A percentile compares a stretch with the other conserved stretches of the same genome.
These are phyloP conservation scores for Protomyces gravidus DNA, from an alignment of 1,139 yeast species.

Conservation along the genomic window DNA sequence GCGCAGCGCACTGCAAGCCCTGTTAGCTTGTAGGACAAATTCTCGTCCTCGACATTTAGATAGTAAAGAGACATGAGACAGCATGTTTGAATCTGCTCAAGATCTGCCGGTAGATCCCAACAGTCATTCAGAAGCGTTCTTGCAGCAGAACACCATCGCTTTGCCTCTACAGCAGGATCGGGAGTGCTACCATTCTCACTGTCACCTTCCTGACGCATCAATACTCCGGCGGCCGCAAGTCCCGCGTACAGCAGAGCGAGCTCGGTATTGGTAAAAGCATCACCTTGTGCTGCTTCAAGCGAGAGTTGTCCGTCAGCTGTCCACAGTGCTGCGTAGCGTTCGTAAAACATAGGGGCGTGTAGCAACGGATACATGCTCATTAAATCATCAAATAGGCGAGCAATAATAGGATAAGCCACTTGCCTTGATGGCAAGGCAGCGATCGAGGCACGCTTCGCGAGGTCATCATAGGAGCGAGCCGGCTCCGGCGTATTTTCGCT, in stretches of 20 bases:
- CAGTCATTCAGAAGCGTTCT: constrained; percentile 2
- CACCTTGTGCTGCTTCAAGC: constrained; percentile 1
- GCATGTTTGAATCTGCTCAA: constrained; percentile 12
- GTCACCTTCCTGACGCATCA: neutral
- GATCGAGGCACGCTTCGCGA: neutral
- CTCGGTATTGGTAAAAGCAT: constrained; percentile 8
- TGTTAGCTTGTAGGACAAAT: constrained; percentile 12
- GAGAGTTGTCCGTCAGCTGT: neutral
- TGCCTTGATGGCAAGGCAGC: constrained; percentile 3
- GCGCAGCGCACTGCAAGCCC: constrained; percentile 18
- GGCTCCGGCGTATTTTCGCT: neutral
- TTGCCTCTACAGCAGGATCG: constrained; percentile 2
- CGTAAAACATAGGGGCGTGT: constrained; percentile 22
- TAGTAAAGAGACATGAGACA: constrained; percentile 6
- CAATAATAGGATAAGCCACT: constrained; percentile 3
- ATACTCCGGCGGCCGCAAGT: constrained; percentile 11
- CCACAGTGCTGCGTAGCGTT: constrained; percentile 14
- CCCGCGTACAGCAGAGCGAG: constrained; percentile 17
- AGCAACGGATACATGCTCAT: constrained; percentile 21
- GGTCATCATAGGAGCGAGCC: neutral
- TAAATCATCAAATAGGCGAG: constrained; percentile 12
- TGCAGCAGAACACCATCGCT: constrained; percentile 12
- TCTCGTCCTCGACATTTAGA: constrained; percentile 10
- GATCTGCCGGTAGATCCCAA: constrained; percentile 6
- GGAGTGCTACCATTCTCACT: neutral